Evolutionary conservation across 495 filamentous ascomycete genomes (phyloP).

Genomic region (Thermochaetoides thermophila): DNA sequence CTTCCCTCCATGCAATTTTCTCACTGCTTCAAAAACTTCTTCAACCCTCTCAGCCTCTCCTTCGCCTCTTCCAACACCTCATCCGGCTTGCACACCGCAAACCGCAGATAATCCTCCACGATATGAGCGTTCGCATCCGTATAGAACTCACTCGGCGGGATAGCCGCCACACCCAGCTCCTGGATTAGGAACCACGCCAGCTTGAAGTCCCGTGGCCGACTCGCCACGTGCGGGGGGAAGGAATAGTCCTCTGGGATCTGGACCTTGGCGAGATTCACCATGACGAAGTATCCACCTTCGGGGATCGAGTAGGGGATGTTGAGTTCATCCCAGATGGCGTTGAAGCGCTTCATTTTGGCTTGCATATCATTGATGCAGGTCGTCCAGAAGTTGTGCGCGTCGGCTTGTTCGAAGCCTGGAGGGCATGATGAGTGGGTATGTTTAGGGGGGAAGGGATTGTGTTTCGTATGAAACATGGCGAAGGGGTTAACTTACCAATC

Average conservation of each 20-base stretch:
- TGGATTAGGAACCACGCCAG: conserved; percentile 92
- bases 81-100: conserved; percentile 95
- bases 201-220: conserved; percentile 80
- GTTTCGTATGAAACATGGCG: neutral
- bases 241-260: conserved; percentile 65
- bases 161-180: conserved; percentile 88
- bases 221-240: conserved; percentile 78
- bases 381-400: conserved; percentile 80
- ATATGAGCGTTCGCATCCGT: conserved; percentile 67
- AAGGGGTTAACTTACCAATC: conserved; percentile 34
- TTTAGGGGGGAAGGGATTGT: neutral
- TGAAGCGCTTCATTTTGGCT: conserved; percentile 75
- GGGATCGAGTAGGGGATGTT: conserved; percentile 82
- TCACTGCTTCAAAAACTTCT: conserved; percentile 56
- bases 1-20: too few species aligned
- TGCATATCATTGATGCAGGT: conserved; percentile 71
- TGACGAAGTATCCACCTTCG: conserved; percentile 92
- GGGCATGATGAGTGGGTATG: neutral
- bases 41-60: conserved; percentile 73
- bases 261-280: conserved; percentile 80
- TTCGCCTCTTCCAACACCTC: conserved; percentile 79
- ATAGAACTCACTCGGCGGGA: conserved; percentile 94
- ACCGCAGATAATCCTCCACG: conserved; percentile 83
- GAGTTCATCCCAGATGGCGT: conserved; percentile 75
- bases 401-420: conserved; percentile 70